Evolutionary conservation across 306 rosid species (phyloP).

Genomic region (Prunus salicina): DNA sequence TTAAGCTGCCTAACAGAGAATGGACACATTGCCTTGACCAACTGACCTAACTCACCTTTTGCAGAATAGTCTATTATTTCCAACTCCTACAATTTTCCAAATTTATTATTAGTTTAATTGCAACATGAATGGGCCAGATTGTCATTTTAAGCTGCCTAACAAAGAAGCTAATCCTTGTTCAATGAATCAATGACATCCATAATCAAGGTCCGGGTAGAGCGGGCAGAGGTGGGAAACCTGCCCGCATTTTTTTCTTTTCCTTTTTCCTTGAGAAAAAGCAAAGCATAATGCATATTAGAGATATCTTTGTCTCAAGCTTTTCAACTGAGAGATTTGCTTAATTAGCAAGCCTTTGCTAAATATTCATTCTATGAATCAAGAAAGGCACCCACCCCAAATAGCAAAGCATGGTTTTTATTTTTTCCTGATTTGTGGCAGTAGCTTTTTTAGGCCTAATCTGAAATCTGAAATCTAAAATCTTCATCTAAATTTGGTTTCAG

Average conservation of each 20-base stretch:
- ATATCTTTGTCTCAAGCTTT: slow-evolving; percentile 26
- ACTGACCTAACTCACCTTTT: too few relatives aligned
- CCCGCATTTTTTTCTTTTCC: slow-evolving; percentile 18
- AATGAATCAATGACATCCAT: background rate
- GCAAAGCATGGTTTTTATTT: background rate
- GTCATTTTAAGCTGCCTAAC: slow-evolving; percentile 11
- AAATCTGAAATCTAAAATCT: too few relatives aligned
- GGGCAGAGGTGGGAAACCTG: slow-evolving; percentile 17
- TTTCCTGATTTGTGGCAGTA: background rate
- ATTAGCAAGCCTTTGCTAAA: slow-evolving; percentile 1
- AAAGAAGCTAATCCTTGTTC: background rate
- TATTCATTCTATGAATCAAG: slow-evolving; percentile 5
- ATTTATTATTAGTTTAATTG: background rate
- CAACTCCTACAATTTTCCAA: background rate
- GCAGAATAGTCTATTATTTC: too few relatives aligned
- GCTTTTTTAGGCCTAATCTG: too few relatives aligned
- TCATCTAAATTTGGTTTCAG: too few relatives aligned
- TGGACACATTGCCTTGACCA: too few relatives aligned
- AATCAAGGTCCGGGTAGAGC: slow-evolving; percentile 27
- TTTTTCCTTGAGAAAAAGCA: slow-evolving; percentile 29
- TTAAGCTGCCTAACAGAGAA: too few relatives aligned
- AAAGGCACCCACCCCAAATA: background rate
- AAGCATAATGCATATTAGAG: slow-evolving; percentile 20
- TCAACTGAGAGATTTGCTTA: slow-evolving; percentile 17
- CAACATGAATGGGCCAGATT: background rate